These are phyloP conservation scores for Microthlaspi erraticum DNA, from an alignment of 345 rosid species.

Conservation along the genomic window DNA sequence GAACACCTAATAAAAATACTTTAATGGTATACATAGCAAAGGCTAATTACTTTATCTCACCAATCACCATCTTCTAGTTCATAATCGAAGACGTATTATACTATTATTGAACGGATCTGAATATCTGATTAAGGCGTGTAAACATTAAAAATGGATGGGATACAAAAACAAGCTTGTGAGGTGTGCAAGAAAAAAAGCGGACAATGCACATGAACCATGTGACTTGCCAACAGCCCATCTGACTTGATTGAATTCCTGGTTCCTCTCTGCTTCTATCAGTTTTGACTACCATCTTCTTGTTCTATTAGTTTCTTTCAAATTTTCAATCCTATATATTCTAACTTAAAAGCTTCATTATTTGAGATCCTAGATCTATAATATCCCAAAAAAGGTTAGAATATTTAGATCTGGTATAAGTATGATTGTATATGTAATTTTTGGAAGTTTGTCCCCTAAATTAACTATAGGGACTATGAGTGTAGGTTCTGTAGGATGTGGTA, in stretches of 20 bases:
- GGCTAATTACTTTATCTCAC: neutral
- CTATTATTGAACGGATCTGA: neutral
- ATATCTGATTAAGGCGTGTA: neutral
- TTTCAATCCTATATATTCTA: no score
- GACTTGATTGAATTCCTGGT: neutral
- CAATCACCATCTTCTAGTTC: neutral
- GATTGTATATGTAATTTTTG: no score
- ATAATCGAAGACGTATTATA: neutral
- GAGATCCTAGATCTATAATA: no score
- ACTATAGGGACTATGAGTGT: no score
- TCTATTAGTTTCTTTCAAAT: neutral
- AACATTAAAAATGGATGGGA: neutral
- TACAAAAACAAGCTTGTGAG: constrained; percentile 5
- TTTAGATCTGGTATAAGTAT: no score
- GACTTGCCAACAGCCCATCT: constrained; percentile 30
- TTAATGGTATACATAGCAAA: neutral
- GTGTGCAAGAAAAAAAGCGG: neutral
- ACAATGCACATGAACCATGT: constrained; percentile 39
- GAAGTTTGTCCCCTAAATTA: no score
- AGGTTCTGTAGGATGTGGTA: no score
- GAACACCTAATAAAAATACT: neutral
- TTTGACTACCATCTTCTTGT: neutral
- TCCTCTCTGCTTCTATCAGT: neutral
- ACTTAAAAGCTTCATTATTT: no score
- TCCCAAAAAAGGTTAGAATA: no score